Conservation (phyloP, 208 protist genomes). For the Acanthamoeba quina region DNA sequence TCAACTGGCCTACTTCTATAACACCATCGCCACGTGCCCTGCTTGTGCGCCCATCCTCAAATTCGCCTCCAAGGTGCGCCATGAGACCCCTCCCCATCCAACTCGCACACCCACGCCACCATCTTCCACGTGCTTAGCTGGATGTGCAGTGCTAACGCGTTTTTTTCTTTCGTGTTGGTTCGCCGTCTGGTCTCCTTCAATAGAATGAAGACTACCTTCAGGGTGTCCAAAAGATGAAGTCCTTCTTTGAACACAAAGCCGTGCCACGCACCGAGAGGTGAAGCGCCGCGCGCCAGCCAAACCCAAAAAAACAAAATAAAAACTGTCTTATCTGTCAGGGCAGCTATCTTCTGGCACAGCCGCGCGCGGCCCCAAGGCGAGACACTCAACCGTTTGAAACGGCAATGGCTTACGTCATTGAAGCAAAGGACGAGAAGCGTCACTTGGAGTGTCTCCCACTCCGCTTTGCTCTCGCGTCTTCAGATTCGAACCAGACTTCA, state of each 20-base stretch:
- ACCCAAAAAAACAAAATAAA: no score
- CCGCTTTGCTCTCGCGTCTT: neutral
- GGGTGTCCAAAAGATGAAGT: neutral
- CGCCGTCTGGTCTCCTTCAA: neutral
- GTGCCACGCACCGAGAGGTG: no score
- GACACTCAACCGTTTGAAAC: no score
- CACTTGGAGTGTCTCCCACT: neutral
- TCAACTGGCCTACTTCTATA: conserved; percentile 32
- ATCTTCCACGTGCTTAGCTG: no score
- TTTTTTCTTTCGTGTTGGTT: no score
- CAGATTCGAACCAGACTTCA: neutral
- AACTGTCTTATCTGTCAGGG: no score
- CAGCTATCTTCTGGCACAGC: no score
- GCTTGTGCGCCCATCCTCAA: conserved; percentile 7
- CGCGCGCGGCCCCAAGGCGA: no score
- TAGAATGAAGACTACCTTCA: conserved; percentile 8
- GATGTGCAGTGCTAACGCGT: no score
- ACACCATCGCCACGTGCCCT: conserved; percentile 10
- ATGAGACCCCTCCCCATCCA: neutral
- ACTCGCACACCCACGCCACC: neutral
- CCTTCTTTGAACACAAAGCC: neutral
- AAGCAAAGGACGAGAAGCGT: neutral
- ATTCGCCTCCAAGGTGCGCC: neutral
- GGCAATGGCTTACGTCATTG: neutral
- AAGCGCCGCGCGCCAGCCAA: no score